Base-by-base conservation (phyloP, 345 rosid species). In the Citrus australasica region DNA sequence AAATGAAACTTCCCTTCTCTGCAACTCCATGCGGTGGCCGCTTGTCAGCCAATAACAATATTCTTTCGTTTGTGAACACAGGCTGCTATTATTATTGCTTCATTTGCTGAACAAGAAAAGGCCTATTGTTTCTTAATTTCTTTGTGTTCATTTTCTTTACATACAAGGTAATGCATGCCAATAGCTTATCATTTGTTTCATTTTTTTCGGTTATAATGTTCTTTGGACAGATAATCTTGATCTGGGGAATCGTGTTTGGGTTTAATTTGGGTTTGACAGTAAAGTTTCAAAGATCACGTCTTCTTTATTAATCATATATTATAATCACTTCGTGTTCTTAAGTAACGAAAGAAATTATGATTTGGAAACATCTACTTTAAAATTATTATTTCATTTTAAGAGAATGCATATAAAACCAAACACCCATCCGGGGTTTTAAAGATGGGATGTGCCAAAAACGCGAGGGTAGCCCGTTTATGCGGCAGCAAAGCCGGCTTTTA, bases 401-500 rank as follows among this genome's bases (percentile, higher is more conserved):
- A 46, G 51, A 11, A 46, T 13, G 2, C 17, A 46, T 13, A 46
- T 46, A 46, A 46, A 46, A 46, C 51, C 51, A 13, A 53, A 17
- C 17, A 17, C 7, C 58, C 22, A 5, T 53, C 4, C 6, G 7
- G 58, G 27, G 24, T 59, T 59, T n/a, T 28, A 75, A 38, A 38
- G 11, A 2, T 56, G 71, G 78, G 87, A 46, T 69, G 86, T 88
- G 88, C 88, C 83, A 79, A 82, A 89, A 84, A 91, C 87, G 92
- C 89, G 78, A 80, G 81, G 79, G 67, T n/a, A 79, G 85, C 90
- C 96, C 79, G 86, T 77, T 86, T 85, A 72, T 70, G 56, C 88
- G 98, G 89, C 98, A 81, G 76, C 82, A 83, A 92, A 89, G 79
- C 88, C 90, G 99, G 92, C 90, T 88, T 88, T 85, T 51, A 86